Evolutionary conservation across 2,329 filamentous ascomycete species (phyloP).

Genomic region (Botrytis byssoidea): DNA sequence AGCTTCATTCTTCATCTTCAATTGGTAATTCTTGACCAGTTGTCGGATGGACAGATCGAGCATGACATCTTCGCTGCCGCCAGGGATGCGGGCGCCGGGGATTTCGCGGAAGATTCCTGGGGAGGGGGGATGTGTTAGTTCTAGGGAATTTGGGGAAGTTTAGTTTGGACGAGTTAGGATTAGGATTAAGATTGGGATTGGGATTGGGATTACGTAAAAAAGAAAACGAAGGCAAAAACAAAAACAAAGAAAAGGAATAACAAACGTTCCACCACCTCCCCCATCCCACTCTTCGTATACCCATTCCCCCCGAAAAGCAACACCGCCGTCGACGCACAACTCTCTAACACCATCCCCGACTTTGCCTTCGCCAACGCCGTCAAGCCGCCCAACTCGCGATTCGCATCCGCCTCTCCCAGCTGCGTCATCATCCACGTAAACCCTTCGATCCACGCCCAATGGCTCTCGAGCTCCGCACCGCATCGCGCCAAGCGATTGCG

Average conservation of each 20-base stretch:
- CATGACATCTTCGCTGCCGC: constrained; percentile 72
- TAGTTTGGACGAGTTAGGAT: too few species aligned
- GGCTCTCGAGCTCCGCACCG: constrained; percentile 58
- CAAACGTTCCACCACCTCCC: constrained; percentile 68
- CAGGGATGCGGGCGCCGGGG: constrained; percentile 60
- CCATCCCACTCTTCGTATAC: constrained; percentile 66
- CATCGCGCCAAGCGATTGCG: not conserved
- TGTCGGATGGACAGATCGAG: constrained; percentile 68
- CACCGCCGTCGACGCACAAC: constrained; percentile 67
- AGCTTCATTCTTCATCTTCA: constrained; percentile 45
- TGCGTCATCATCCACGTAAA: constrained; percentile 67
- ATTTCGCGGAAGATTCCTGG: constrained; percentile 63
- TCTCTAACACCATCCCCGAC: constrained; percentile 67
- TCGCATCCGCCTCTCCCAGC: constrained; percentile 57
- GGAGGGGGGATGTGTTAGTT: not conserved
- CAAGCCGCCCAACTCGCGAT: constrained; percentile 65
- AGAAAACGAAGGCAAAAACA: not conserved
- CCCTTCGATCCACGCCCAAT: constrained; percentile 71
- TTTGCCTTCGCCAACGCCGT: constrained; percentile 73
- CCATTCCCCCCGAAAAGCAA: constrained; percentile 74
- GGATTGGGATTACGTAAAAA: too few species aligned
- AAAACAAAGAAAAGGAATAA: constrained; percentile 31
- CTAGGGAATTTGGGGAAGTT: too few species aligned
- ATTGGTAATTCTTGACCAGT: constrained; percentile 66
- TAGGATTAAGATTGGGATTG: too few species aligned